Conservation (phyloP, 176 grass and related monocot species). For the Otatea glauca region DNA sequence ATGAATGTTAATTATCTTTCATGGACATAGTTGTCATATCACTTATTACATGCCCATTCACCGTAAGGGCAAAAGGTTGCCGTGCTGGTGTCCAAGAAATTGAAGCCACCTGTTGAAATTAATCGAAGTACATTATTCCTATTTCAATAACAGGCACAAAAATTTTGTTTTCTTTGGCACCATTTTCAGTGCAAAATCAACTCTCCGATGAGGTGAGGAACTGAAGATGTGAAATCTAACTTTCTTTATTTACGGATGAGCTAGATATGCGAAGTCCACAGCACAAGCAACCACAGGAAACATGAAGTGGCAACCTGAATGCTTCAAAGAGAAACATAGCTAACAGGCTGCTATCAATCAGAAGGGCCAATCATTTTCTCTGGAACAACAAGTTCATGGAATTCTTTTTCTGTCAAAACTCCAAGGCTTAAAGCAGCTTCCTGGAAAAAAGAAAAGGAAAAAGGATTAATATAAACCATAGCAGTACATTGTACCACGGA, state of each 20-base stretch:
- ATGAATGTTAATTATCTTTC: neutral
- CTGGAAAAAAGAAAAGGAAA: conserved; percentile 51
- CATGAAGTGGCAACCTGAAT: conserved; percentile 24
- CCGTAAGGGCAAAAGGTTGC: neutral
- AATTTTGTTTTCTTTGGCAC: conserved; percentile 19
- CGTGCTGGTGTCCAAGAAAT: neutral
- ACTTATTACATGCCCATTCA: conserved; percentile 35
- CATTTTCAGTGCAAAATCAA: conserved; percentile 41
- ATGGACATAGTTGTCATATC: neutral
- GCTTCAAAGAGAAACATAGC: conserved; percentile 19
- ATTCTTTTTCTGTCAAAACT: conserved; percentile 78
- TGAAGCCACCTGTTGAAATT: neutral
- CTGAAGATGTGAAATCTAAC: conserved; percentile 15
- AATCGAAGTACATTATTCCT: conserved; percentile 14
- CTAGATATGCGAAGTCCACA: neutral
- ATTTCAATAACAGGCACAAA: conserved; percentile 21
- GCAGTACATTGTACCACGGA: neutral
- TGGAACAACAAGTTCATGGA: conserved; percentile 78
- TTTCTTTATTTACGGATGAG: conserved; percentile 43
- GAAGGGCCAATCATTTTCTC: conserved; percentile 91
- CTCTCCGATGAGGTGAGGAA: conserved; percentile 26
- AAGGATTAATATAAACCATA: conserved; percentile 4
- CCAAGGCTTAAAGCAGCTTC: conserved; percentile 74
- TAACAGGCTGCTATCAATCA: conserved; percentile 46
- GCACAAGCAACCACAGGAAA: conserved; percentile 4